These are phyloP conservation scores for Coemansia sp. DNA, from an alignment of 192 early-diverging fungal genomes.

Conservation along the genomic window DNA sequence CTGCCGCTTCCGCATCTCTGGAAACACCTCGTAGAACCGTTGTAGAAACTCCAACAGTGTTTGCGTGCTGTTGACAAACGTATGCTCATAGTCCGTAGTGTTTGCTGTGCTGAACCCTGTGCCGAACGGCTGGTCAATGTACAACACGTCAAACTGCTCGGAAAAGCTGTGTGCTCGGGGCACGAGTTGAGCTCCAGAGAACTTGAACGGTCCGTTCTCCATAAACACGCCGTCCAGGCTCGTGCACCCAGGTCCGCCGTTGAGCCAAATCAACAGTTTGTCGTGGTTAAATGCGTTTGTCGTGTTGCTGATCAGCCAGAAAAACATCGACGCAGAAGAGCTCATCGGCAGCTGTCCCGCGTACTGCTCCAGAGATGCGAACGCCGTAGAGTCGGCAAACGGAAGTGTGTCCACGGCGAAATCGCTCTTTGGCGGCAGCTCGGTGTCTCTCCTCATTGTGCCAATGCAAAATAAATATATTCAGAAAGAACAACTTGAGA, in stretches of 20 bases:
- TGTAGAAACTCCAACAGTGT: constrained; percentile 59
- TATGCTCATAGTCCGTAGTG: constrained; percentile 13
- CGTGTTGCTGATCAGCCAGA: constrained; percentile 54
- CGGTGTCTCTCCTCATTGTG: background rate
- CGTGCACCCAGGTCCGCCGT: constrained; percentile 65
- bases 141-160: constrained; percentile 54
- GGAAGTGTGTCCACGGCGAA: constrained; percentile 30
- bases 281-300: constrained; percentile 53
- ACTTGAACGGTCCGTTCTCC: constrained; percentile 65
- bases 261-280: constrained; percentile 62
- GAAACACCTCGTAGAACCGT: constrained; percentile 61
- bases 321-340: constrained; percentile 50
- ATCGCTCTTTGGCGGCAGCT: constrained; percentile 15
- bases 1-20: constrained; percentile 50
- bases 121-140: constrained; percentile 69
- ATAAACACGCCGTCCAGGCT: constrained; percentile 68
- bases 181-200: constrained; percentile 32
- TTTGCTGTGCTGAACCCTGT: constrained; percentile 57
- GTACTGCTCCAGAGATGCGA: constrained; percentile 35
- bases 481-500: background rate
- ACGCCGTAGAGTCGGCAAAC: constrained; percentile 37
- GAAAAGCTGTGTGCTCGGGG: constrained; percentile 46
- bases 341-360: constrained; percentile 50
- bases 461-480: constrained; percentile 2
- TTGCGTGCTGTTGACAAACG: constrained; percentile 44